Percentiles rank a stretch among this genome's conserved stretches.
Evolutionary conservation across 352 stramenopile genomes (phyloP).

Genomic region (Globisporangium paddicum): DNA sequence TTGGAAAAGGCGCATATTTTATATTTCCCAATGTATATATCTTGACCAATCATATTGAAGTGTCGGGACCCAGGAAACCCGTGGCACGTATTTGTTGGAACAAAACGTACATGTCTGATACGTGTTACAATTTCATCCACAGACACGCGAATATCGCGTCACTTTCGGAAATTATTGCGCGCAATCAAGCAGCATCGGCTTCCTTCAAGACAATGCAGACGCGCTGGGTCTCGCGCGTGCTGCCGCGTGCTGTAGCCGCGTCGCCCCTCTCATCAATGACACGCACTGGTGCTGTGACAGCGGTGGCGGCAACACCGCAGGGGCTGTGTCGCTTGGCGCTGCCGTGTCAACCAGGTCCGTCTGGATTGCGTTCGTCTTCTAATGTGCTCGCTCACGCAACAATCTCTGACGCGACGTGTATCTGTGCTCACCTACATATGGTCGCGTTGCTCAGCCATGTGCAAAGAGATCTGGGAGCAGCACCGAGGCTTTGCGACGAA

Average conservation of each 20-base stretch:
- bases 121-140: neutral
- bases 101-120: neutral
- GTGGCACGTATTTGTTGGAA: neutral
- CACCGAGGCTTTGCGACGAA: slow-evolving; percentile 22
- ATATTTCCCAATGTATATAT: too few species aligned
- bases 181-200: slow-evolving; percentile 1
- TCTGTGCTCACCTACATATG: neutral
- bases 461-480: neutral
- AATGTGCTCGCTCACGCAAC: neutral
- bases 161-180: neutral
- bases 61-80: too few species aligned
- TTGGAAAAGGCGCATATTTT: too few species aligned
- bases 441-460: neutral
- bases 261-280: neutral
- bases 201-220: slow-evolving; percentile 1
- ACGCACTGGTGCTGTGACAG: neutral
- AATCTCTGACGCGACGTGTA: neutral
- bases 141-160: neutral
- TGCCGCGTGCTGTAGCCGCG: slow-evolving; percentile 6
- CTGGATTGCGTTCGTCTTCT: neutral
- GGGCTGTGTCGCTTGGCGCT: neutral
- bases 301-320: neutral
- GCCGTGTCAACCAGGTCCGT: slow-evolving; percentile 4
- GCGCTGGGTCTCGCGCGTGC: slow-evolving; percentile 9
- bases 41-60: too few species aligned